Conservation (phyloP, 129 eudicot species). For the Helianthus annuus region HanXRQr2.0-SUNRISE NC_035445.2:90175133-90175632, state of each 20-base stretch:
- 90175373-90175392: conserved; percentile 53
- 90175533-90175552: conserved; percentile 57
- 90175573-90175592: conserved; percentile 58
- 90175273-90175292: conserved; percentile 71
- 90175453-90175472: conserved; percentile 55
- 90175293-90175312: conserved; percentile 58
- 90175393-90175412: conserved; percentile 53
- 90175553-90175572: conserved; percentile 54
- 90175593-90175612: conserved; percentile 62
- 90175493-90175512: conserved; percentile 51
- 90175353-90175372: conserved; percentile 51
- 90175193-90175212: no score
- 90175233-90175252: no score
- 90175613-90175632: conserved; percentile 32
- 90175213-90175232: no score
- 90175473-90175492: conserved; percentile 44
- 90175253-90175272: conserved; percentile 85
- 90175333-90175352: conserved; percentile 67
- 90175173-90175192: no score
- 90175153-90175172: no score
- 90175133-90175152: no score
- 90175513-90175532: conserved; percentile 64
- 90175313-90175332: conserved; percentile 49
- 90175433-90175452: conserved; percentile 55
- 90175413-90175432: conserved; percentile 31